Conservation (phyloP, 2,329 filamentous ascomycete species). For the Claviceps maximensis region DNA sequence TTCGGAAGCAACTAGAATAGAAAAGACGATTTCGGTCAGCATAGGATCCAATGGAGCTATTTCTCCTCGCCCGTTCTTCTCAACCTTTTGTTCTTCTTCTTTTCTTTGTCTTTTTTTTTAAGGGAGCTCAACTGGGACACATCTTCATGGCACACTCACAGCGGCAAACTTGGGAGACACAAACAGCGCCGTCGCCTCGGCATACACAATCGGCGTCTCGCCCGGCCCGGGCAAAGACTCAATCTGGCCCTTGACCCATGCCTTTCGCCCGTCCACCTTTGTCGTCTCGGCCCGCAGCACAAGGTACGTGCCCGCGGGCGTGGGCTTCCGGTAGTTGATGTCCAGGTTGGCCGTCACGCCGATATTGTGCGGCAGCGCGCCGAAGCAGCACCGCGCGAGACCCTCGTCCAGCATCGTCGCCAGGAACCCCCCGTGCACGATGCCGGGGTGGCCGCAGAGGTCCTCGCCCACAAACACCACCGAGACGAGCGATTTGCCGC, state of each 20-base stretch:
- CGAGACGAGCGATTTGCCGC: slow-evolving; percentile 55
- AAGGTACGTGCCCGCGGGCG: slow-evolving; percentile 60
- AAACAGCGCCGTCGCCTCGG: slow-evolving; percentile 76
- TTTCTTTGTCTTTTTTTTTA: not conserved
- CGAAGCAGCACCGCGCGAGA: slow-evolving; percentile 76
- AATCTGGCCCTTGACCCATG: slow-evolving; percentile 80
- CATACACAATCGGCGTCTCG: slow-evolving; percentile 53
- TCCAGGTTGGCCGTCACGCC: slow-evolving; percentile 78
- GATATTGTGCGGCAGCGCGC: slow-evolving; percentile 72
- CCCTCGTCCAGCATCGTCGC: slow-evolving; percentile 92
- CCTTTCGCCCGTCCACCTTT: slow-evolving; percentile 84
- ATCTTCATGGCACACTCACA: slow-evolving; percentile 36
- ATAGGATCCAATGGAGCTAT: not conserved
- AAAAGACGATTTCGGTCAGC: not conserved
- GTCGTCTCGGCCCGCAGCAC: slow-evolving; percentile 69
- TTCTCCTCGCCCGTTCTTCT: no score
- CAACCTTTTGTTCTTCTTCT: no score
- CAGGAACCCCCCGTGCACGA: slow-evolving; percentile 80
- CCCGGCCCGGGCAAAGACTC: slow-evolving; percentile 57
- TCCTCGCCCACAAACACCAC: slow-evolving; percentile 67
- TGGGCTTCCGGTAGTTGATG: slow-evolving; percentile 70
- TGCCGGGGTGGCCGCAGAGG: slow-evolving; percentile 79
- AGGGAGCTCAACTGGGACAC: no score
- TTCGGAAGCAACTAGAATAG: not conserved
- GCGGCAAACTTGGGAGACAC: slow-evolving; percentile 75